These are phyloP conservation scores for Poa annua DNA, from an alignment of 176 grass and related monocot genomes.

Conservation along the genomic window DNA sequence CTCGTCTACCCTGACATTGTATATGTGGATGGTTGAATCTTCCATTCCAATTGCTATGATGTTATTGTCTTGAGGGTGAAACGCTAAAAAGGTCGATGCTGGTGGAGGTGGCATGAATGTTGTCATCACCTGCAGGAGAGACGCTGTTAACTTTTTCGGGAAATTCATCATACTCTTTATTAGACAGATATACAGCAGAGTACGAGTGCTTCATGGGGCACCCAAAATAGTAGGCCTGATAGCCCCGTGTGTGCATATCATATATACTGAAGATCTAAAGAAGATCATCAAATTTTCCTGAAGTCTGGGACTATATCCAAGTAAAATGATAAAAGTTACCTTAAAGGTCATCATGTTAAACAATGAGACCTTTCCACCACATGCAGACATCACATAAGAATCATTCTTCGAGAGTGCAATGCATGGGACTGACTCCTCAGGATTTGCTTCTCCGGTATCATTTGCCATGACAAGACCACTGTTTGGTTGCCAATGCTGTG, in stretches of 20 bases:
- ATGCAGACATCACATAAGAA: slow-evolving; percentile 98
- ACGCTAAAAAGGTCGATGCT: slow-evolving; percentile 93
- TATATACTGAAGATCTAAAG: neutral
- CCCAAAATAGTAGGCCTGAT: neutral
- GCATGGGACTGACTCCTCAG: slow-evolving; percentile 82
- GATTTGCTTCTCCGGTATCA: slow-evolving; percentile 67
- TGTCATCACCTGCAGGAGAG: slow-evolving; percentile 82
- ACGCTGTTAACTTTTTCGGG: neutral
- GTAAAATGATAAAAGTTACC: slow-evolving; percentile 56
- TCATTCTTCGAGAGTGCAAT: slow-evolving; percentile 99
- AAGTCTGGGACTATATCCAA: slow-evolving; percentile 9
- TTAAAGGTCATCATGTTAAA: slow-evolving; percentile 99
- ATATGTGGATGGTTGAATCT: slow-evolving; percentile 99
- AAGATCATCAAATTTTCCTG: slow-evolving; percentile 30
- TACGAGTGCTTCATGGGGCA: slow-evolving; percentile 9
- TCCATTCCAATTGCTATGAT: slow-evolving; percentile 99
- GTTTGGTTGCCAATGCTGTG: slow-evolving; percentile 92
- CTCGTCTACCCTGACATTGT: slow-evolving; percentile 99
- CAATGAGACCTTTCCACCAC: slow-evolving; percentile 95
- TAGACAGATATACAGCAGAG: neutral
- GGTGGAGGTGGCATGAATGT: slow-evolving; percentile 93
- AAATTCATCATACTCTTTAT: slow-evolving; percentile 16
- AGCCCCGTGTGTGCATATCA: neutral
- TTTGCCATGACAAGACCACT: slow-evolving; percentile 94
- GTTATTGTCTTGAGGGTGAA: slow-evolving; percentile 98